Evolutionary conservation across 2,329 filamentous ascomycete genomes (phyloP).

Genomic region (Rhynchosporium secalis): DNA sequence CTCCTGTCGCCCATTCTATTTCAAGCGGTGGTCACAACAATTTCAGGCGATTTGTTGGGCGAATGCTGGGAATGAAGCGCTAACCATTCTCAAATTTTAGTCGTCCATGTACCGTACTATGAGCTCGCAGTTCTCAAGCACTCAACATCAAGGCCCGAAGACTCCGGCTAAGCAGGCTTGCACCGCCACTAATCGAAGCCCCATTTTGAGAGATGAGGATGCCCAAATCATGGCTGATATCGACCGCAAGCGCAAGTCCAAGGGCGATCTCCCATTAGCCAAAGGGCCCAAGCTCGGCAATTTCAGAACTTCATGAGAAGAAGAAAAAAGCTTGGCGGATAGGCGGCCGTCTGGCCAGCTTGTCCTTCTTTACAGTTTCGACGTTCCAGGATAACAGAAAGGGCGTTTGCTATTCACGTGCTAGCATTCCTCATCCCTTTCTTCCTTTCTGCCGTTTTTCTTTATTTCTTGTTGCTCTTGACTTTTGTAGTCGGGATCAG

Average conservation of each 20-base stretch:
- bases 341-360: neutral
- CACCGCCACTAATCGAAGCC: neutral
- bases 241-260: neutral
- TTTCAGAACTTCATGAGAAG: neutral
- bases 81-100: neutral
- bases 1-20: neutral
- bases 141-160: neutral
- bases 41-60: neutral
- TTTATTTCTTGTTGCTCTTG: neutral
- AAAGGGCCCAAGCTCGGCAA: neutral
- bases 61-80: neutral
- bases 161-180: neutral
- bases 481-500: neutral
- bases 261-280: neutral
- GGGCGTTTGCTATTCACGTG: neutral
- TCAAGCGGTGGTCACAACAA: neutral
- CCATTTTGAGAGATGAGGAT: neutral
- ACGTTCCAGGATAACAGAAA: neutral
- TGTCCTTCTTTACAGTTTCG: neutral
- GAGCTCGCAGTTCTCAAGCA: slow-evolving; percentile 4
- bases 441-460: neutral
- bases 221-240: neutral
- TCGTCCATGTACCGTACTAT: neutral
- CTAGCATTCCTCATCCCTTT: no score
- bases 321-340: no score